These are phyloP conservation scores for Pittosporum tobira DNA, from an alignment of 129 eudicot species.

Conservation along the genomic window DNA sequence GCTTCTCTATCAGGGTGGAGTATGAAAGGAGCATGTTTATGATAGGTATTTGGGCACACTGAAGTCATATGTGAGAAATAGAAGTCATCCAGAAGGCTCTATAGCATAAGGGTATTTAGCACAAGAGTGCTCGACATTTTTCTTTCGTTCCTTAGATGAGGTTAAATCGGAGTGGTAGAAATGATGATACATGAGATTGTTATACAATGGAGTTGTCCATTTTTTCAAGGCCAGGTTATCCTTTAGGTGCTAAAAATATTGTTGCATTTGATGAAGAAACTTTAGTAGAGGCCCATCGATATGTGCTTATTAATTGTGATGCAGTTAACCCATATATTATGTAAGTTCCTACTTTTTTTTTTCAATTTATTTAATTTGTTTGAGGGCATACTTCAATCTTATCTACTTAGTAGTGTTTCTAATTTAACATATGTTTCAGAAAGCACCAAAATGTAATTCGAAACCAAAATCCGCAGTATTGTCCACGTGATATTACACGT, in stretches of 20 bases:
- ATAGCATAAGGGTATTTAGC: not conserved
- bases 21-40: not conserved
- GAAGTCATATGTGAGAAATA: not conserved
- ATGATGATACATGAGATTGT: not conserved
- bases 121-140: not conserved
- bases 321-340: no score
- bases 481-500: no score
- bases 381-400: no score
- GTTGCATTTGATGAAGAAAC: not conserved
- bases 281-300: not conserved
- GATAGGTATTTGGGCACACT: no score
- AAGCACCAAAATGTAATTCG: no score
- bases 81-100: not conserved
- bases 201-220: not conserved
- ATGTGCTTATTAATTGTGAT: not conserved
- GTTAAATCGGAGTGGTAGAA: not conserved
- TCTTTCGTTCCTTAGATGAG: not conserved
- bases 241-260: not conserved
- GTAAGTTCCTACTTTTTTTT: no score
- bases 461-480: no score
- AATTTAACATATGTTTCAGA: no score
- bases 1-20: not conserved
- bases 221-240: not conserved
- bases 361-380: no score
- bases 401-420: no score